phyloP scores from a whole-genome alignment of 2,329 filamentous ascomycete genomes.

The Chaetomium olivaceum region DNA sequence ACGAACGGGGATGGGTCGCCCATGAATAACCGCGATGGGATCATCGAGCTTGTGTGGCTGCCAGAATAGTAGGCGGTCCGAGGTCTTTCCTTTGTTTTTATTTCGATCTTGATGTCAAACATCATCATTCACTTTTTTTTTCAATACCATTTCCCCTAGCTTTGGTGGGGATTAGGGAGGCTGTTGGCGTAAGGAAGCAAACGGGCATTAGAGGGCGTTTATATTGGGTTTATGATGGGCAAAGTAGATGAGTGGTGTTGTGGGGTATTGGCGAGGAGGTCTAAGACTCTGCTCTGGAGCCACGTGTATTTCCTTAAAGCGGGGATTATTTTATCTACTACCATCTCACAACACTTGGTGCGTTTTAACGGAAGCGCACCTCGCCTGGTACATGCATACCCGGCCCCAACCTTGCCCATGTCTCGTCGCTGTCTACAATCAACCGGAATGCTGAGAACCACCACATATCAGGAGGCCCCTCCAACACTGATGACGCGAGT shows the following conservation, averaged over 20 bases:
- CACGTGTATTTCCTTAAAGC: neutral
- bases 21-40: constrained; percentile 56
- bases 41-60: constrained; percentile 60
- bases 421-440: no score
- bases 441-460: no score
- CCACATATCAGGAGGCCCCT: no score
- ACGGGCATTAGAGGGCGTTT: constrained; percentile 10
- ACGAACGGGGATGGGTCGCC: constrained; percentile 46
- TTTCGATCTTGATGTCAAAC: neutral
- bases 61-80: constrained; percentile 35
- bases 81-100: constrained; percentile 11
- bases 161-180: neutral
- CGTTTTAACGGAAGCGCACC: no score
- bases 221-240: neutral
- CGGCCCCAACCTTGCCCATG: no score
- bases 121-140: neutral
- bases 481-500: no score
- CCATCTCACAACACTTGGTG: neutral
- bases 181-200: neutral
- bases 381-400: no score
- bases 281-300: neutral
- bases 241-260: neutral
- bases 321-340: neutral
- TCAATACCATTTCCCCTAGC: neutral
- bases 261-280: neutral